Evolutionary conservation across 1,284 basidiomycete species (phyloP).

Genomic region (Sporisorium sorghi): DNA sequence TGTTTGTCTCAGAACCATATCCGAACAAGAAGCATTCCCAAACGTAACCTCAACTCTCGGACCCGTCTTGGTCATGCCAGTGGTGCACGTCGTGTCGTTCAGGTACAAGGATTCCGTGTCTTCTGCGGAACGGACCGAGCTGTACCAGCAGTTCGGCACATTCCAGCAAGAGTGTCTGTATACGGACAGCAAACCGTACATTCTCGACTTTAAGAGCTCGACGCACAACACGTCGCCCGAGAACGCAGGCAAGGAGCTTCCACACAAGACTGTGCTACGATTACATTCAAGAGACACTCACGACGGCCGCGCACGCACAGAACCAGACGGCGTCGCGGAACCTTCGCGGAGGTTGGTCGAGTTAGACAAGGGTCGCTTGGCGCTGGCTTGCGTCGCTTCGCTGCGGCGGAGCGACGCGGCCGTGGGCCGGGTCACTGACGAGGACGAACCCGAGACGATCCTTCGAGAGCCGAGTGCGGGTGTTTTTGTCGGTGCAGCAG

Average conservation of each 20-base stretch:
- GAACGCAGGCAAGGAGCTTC: slow-evolving; percentile 47
- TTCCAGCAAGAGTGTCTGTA: slow-evolving; percentile 27
- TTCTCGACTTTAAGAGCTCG: slow-evolving; percentile 47
- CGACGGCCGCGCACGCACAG: slow-evolving; percentile 23
- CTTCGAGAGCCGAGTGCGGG: slow-evolving; percentile 25
- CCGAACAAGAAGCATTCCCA: too few relatives aligned
- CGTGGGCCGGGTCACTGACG: slow-evolving; percentile 36
- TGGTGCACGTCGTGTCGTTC: slow-evolving; percentile 55
- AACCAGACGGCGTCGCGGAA: slow-evolving; percentile 5
- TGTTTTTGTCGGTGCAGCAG: slow-evolving; percentile 16
- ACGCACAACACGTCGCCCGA: slow-evolving; percentile 46
- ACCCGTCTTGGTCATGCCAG: slow-evolving; percentile 38
- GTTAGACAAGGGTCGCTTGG: slow-evolving; percentile 37
- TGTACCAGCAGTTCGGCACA: slow-evolving; percentile 36
- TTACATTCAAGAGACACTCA: too few relatives aligned
- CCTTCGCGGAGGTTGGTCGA: slow-evolving; percentile 27
- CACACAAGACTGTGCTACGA: slow-evolving; percentile 20
- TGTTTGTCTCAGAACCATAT: too few relatives aligned
- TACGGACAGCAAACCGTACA: slow-evolving; percentile 40
- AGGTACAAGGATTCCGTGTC: slow-evolving; percentile 39
- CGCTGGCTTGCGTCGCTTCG: slow-evolving; percentile 16
- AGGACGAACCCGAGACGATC: slow-evolving; percentile 26
- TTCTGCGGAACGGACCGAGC: slow-evolving; percentile 14
- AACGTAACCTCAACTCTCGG: too few relatives aligned
- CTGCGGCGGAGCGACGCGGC: slow-evolving; percentile 30